Conservation (phyloP, 805 yeast species). For the Metschnikowia borealis region DNA sequence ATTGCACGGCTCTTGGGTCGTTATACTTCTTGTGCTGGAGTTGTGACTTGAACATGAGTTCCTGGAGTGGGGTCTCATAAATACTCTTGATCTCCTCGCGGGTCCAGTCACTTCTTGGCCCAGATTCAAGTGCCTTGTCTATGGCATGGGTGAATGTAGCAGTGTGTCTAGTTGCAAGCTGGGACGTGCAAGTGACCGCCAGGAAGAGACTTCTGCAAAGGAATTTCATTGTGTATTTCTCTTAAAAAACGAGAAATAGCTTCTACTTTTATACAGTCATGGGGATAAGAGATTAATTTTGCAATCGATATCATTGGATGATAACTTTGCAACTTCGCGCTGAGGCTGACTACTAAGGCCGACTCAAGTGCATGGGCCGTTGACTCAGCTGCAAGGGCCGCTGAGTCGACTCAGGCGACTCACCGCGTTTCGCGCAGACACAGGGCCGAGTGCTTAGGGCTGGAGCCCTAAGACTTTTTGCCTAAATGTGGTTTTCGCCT, state of each 20-base stretch:
- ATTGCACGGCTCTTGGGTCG: slow-evolving; percentile 65
- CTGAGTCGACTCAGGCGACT: not conserved
- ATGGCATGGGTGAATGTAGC: not conserved
- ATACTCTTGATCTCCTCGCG: slow-evolving; percentile 55
- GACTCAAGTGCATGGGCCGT: slow-evolving; percentile 1
- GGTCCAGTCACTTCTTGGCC: slow-evolving; percentile 47
- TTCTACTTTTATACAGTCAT: not conserved
- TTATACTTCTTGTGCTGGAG: slow-evolving; percentile 63
- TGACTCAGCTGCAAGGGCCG: slow-evolving; percentile 1
- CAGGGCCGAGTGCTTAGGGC: slow-evolving; percentile 7
- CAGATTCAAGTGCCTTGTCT: slow-evolving; percentile 9
- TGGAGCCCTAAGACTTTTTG: slow-evolving; percentile 5
- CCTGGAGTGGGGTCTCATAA: slow-evolving; percentile 63
- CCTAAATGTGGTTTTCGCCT: not conserved
- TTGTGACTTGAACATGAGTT: slow-evolving; percentile 57
- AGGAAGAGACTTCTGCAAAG: not conserved
- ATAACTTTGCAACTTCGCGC: not conserved
- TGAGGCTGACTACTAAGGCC: not conserved
- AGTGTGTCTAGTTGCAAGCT: not conserved
- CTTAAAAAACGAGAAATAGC: not conserved
- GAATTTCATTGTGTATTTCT: not conserved
- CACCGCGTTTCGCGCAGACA: not conserved
- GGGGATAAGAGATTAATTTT: not conserved
- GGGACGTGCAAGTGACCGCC: not conserved
- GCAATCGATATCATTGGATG: not conserved